A percentile compares a stretch with the other conserved stretches of the same genome.
Conservation (phyloP, 805 yeast genomes). For the Teunomyces pallodes region DNA sequence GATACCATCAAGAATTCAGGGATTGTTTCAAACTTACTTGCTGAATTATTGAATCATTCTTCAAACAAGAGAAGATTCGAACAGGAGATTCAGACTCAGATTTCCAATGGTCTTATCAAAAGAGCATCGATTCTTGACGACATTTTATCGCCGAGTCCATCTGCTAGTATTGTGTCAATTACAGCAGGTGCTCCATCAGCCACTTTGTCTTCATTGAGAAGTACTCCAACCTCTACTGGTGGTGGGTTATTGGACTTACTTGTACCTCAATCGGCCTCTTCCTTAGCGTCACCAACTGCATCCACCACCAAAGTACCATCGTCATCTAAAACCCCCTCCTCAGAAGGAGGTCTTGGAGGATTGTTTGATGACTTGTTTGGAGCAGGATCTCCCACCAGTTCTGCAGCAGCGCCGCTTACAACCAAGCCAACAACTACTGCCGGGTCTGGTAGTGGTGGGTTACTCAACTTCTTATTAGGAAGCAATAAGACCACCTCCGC, state of each 20-base stretch:
- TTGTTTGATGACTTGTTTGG: slow-evolving; percentile 9
- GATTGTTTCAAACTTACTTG: slow-evolving; percentile 15
- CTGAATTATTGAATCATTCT: slow-evolving; percentile 1
- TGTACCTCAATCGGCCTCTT: neutral
- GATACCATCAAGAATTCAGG: slow-evolving; percentile 27
- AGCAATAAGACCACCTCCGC: slow-evolving; percentile 5
- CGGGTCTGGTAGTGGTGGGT: slow-evolving; percentile 9
- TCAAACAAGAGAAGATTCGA: neutral
- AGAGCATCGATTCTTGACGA: slow-evolving; percentile 3
- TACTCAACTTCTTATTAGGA: slow-evolving; percentile 15
- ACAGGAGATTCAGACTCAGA: neutral
- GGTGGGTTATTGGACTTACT: slow-evolving; percentile 3
- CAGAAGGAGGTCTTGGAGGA: neutral
- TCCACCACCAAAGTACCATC: neutral
- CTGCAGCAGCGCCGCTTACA: slow-evolving; percentile 3
- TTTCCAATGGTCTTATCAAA: slow-evolving; percentile 1
- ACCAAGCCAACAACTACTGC: slow-evolving; percentile 7
- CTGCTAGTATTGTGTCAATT: neutral
- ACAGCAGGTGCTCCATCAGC: neutral
- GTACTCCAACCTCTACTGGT: neutral
- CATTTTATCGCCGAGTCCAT: neutral
- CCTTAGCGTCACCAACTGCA: neutral
- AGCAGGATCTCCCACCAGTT: neutral
- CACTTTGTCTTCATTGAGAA: neutral
- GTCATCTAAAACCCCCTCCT: neutral